phyloP scores from a whole-genome alignment of 148 eudicot genomes.

The Rhododendron ferrugineum region DNA sequence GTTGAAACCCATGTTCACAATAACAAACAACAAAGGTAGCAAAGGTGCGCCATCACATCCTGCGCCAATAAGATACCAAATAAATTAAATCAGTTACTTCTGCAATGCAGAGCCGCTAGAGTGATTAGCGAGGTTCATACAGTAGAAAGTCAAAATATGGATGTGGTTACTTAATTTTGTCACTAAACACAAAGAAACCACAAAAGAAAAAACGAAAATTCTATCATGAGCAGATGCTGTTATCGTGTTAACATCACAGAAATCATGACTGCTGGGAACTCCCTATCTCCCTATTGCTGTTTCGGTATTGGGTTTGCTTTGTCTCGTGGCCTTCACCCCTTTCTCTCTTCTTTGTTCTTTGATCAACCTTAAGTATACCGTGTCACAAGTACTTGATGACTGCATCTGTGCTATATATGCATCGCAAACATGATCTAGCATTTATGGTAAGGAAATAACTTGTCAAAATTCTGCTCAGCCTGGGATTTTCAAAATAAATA shows the following conservation, averaged over 20 bases:
- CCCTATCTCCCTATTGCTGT: neutral
- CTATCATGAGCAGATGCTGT: neutral
- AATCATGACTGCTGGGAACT: neutral
- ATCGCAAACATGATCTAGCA: neutral
- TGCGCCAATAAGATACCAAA: slow-evolving; percentile 28
- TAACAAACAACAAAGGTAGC: slow-evolving; percentile 73
- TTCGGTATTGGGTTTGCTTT: neutral
- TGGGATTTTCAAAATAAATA: neutral
- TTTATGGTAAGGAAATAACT: neutral
- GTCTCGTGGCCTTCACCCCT: neutral
- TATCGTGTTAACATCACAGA: neutral
- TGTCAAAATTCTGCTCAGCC: neutral
- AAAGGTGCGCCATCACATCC: slow-evolving; percentile 94
- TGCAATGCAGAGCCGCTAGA: neutral
- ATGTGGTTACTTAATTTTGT: neutral
- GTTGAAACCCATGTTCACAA: slow-evolving; percentile 91
- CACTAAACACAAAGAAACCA: neutral
- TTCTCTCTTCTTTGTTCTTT: neutral
- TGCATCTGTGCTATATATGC: neutral
- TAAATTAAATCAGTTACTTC: neutral
- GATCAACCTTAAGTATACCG: neutral
- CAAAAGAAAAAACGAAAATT: neutral
- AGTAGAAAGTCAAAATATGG: slow-evolving; percentile 3
- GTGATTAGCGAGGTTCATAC: neutral
- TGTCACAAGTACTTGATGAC: neutral